These are phyloP conservation scores for Pseudogymnoascus sp. DNA, from an alignment of 2,329 filamentous ascomycete genomes.

Conservation along the genomic window DNA sequence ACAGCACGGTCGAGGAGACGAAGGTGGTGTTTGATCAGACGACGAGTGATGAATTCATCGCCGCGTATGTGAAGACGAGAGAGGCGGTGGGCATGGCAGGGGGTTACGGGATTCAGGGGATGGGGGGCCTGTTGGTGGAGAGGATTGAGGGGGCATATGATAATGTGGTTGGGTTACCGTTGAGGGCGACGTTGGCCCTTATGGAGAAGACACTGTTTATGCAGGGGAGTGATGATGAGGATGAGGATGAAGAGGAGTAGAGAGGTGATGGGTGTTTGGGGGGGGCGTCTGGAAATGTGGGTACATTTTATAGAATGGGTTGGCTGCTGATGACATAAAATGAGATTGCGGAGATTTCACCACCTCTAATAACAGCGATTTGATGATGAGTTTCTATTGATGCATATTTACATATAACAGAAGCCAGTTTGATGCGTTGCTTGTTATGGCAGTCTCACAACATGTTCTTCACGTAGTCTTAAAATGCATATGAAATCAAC, in stretches of 20 bases:
- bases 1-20: slow-evolving; percentile 81
- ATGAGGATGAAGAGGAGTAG: slow-evolving; percentile 28
- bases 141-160: slow-evolving; percentile 83
- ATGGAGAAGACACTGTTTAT: slow-evolving; percentile 82
- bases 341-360: not conserved
- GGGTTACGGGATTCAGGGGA: slow-evolving; percentile 87
- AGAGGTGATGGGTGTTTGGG: not conserved
- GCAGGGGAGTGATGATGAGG: slow-evolving; percentile 52
- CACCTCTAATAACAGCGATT: not conserved
- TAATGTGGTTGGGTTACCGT: slow-evolving; percentile 86
- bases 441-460: not conserved
- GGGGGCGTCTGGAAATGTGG: not conserved
- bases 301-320: not conserved
- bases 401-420: not conserved
- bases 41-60: slow-evolving; percentile 72
- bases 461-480: not conserved
- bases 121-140: slow-evolving; percentile 80
- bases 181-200: slow-evolving; percentile 67
- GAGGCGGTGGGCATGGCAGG: slow-evolving; percentile 96
- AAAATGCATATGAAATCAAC: not conserved
- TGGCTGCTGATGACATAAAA: not conserved
- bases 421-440: not conserved
- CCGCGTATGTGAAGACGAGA: slow-evolving; percentile 67
- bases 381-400: not conserved
- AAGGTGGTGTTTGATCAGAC: slow-evolving; percentile 74